Evolutionary conservation across 2,329 filamentous ascomycete genomes (phyloP).

Genomic region (Penicillium verrucosum): DNA sequence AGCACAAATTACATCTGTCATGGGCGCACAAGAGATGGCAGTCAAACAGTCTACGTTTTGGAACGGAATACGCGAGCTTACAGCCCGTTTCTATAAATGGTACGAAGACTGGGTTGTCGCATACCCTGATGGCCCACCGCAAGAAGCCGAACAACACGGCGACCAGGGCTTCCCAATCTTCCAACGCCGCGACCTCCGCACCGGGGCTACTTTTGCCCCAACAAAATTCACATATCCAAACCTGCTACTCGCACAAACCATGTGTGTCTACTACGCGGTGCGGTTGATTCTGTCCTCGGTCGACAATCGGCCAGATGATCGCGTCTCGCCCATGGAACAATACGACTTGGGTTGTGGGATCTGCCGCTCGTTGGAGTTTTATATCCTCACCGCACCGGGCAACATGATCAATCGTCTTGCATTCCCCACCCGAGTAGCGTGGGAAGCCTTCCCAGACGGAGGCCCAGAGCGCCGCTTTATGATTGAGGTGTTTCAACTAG

Average conservation of each 20-base stretch:
- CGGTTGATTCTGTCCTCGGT: constrained; percentile 35
- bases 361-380: constrained; percentile 36
- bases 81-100: constrained; percentile 31
- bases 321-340: constrained; percentile 31
- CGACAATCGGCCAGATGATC: constrained; percentile 31
- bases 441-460: constrained; percentile 35
- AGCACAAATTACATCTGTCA: constrained; percentile 20
- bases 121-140: constrained; percentile 30
- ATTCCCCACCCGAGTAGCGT: constrained; percentile 37
- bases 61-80: constrained; percentile 35
- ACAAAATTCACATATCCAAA: constrained; percentile 35
- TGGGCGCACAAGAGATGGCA: constrained; percentile 31
- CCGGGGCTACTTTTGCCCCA: constrained; percentile 30
- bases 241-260: constrained; percentile 36
- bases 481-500: constrained; percentile 32
- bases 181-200: constrained; percentile 33
- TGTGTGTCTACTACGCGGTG: constrained; percentile 36
- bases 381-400: constrained; percentile 34
- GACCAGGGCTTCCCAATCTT: constrained; percentile 34
- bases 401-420: constrained; percentile 42
- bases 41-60: constrained; percentile 35
- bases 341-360: constrained; percentile 37
- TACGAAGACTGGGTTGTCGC: constrained; percentile 31
- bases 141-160: constrained; percentile 25
- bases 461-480: constrained; percentile 35